These are phyloP conservation scores for Lepiota subincarnata DNA, from an alignment of 768 basidiomycete genomes.

Conservation along the genomic window DNA sequence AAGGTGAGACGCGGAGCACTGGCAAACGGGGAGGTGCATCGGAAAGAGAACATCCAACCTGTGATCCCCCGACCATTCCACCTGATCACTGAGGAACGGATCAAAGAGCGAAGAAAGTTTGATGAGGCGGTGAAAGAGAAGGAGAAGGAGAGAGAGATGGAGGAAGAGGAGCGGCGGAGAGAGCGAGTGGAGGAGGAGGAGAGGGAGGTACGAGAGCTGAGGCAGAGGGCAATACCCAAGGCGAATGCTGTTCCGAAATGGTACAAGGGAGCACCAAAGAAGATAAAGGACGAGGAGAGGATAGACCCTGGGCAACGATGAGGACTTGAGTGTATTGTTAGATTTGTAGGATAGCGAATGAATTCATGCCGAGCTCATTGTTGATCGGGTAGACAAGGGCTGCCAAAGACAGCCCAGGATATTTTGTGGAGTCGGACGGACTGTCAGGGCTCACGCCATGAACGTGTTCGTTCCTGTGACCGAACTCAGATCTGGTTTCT, in stretches of 20 bases:
- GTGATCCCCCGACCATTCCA: constrained; percentile 42
- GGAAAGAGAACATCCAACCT: constrained; percentile 45
- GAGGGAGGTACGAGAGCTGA: constrained; percentile 53
- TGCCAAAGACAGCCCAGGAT: constrained; percentile 12
- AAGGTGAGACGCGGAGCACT: constrained; percentile 50
- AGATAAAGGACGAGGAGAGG: constrained; percentile 25
- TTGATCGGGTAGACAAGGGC: constrained; percentile 5
- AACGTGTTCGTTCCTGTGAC: constrained; percentile 31
- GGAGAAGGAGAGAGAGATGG: constrained; percentile 39
- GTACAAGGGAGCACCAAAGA: constrained; percentile 70
- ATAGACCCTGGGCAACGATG: not conserved
- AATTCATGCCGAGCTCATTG: not conserved
- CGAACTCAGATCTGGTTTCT: constrained; percentile 16
- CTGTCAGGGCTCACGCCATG: constrained; percentile 18
- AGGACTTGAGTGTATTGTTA: constrained; percentile 5
- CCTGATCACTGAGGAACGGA: constrained; percentile 52
- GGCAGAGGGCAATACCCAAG: constrained; percentile 59
- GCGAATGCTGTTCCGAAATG: constrained; percentile 74
- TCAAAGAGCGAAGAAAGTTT: constrained; percentile 60
- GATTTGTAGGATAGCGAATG: constrained; percentile 3
- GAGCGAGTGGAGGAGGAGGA: constrained; percentile 59
- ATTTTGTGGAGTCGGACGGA: constrained; percentile 10
- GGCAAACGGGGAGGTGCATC: constrained; percentile 35
- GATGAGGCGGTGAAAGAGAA: constrained; percentile 54
- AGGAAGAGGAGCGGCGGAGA: constrained; percentile 28